A percentile compares a stretch with the other conserved stretches of the same genome.
These are phyloP conservation scores for Pythium coloratum DNA, from an alignment of 352 stramenopile species.

Conservation along the genomic window DNA sequence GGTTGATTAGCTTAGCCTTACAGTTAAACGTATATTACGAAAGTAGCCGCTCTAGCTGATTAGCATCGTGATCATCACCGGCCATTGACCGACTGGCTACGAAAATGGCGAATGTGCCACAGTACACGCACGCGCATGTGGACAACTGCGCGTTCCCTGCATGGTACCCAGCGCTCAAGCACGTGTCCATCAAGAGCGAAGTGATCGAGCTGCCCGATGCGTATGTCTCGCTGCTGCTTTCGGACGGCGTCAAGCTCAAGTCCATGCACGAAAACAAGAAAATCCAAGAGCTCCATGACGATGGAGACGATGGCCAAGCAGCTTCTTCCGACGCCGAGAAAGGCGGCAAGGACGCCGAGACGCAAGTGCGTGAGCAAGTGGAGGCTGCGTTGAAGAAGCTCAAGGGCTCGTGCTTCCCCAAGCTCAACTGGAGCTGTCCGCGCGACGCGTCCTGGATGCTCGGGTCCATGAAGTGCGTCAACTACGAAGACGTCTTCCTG, in stretches of 20 bases:
- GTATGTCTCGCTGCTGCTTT: conserved; percentile 66
- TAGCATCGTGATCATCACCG: conserved; percentile 1
- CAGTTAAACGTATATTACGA: background rate
- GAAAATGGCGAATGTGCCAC: conserved; percentile 20
- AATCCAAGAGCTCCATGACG: conserved; percentile 31
- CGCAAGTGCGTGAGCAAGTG: conserved; percentile 54
- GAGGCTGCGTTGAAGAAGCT: conserved; percentile 63
- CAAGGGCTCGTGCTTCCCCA: conserved; percentile 78
- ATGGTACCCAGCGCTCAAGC: conserved; percentile 66
- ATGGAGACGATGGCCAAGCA: conserved; percentile 2
- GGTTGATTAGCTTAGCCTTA: background rate
- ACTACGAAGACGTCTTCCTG: conserved; percentile 84
- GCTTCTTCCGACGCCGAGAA: conserved; percentile 28
- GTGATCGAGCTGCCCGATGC: conserved; percentile 47
- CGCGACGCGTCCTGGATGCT: conserved; percentile 94
- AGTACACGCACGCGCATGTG: conserved; percentile 68
- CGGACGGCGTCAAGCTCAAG: conserved; percentile 64
- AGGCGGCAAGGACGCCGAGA: conserved; percentile 36
- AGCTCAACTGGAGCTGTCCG: conserved; percentile 95
- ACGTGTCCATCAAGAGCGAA: conserved; percentile 64
- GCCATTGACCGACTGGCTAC: conserved; percentile 2
- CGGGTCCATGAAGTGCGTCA: conserved; percentile 64
- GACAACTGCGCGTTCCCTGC: conserved; percentile 76
- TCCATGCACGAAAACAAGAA: conserved; percentile 17
- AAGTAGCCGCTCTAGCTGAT: background rate